Evolutionary conservation across 1,284 basidiomycete genomes (phyloP).

Genomic region (Fomitopsis schrenkii): DNA sequence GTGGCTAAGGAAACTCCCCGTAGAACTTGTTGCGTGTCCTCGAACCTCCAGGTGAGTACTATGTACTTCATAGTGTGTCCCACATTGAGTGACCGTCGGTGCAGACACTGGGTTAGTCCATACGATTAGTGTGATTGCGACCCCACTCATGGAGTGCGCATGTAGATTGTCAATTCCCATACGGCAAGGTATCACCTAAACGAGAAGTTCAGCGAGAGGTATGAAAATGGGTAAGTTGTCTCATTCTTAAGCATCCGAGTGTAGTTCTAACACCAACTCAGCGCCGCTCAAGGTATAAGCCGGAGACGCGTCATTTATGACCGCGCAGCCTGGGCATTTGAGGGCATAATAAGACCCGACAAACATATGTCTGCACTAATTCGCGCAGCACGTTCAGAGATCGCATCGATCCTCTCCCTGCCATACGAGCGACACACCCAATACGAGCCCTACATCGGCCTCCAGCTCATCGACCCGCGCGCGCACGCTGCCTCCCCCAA

Average conservation of each 20-base stretch:
- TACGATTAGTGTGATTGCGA: conserved; percentile 2
- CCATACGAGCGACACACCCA: conserved; percentile 7
- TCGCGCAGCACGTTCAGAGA: conserved; percentile 42
- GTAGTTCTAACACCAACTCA: conserved; percentile 19
- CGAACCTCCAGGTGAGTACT: conserved; percentile 50
- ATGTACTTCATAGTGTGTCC: conserved; percentile 1
- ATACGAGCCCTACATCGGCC: conserved; percentile 40
- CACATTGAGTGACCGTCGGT: conserved; percentile 9
- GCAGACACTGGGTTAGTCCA: conserved; percentile 58
- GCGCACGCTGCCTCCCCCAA: conserved; percentile 41
- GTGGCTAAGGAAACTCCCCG: background rate
- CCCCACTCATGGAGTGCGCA: background rate
- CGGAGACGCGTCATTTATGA: conserved; percentile 53
- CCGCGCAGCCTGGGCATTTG: conserved; percentile 42
- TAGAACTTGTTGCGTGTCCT: conserved; percentile 73
- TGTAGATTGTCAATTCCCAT: conserved; percentile 54
- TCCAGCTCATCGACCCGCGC: conserved; percentile 59
- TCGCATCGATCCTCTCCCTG: conserved; percentile 31
- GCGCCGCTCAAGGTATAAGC: conserved; percentile 50
- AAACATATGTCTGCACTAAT: conserved; percentile 43
- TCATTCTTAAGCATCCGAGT: background rate
- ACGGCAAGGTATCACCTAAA: conserved; percentile 64
- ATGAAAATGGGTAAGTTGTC: conserved; percentile 42
- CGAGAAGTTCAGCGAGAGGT: conserved; percentile 49
- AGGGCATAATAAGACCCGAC: conserved; percentile 51